Evolutionary conservation across 2,329 filamentous ascomycete species (phyloP).

Genomic region (Fusarium metavorans): DNA sequence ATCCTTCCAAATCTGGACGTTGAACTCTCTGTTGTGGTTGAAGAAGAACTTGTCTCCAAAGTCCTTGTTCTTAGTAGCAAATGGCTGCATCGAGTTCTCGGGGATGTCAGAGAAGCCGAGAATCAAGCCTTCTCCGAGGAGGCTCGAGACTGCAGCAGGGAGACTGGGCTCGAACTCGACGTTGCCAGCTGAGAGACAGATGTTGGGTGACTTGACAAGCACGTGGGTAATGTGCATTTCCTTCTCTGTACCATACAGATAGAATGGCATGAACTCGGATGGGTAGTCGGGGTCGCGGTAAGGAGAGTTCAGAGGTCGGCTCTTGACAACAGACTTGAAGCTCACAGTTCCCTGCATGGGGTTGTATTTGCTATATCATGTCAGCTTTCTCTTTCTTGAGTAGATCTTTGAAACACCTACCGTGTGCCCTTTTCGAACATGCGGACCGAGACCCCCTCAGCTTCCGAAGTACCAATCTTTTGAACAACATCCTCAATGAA

Average conservation of each 20-base stretch:
- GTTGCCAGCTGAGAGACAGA: constrained; percentile 47
- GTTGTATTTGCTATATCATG: constrained; percentile 15
- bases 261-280: constrained; percentile 55
- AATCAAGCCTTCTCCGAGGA: constrained; percentile 39
- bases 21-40: not conserved
- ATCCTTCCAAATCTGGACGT: constrained; percentile 29
- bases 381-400: not conserved
- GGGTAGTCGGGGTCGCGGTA: constrained; percentile 53
- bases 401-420: not conserved
- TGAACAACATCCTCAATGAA: constrained; percentile 9
- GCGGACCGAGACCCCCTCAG: not conserved
- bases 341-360: constrained; percentile 41
- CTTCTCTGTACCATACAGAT: constrained; percentile 54
- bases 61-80: constrained; percentile 40
- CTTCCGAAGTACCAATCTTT: not conserved
- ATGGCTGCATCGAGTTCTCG: constrained; percentile 55
- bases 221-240: constrained; percentile 58
- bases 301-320: constrained; percentile 52
- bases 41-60: constrained; percentile 34
- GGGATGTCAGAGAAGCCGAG: constrained; percentile 48
- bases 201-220: constrained; percentile 57
- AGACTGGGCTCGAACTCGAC: constrained; percentile 26
- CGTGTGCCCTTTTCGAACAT: constrained; percentile 23
- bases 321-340: constrained; percentile 44
- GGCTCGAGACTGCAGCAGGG: constrained; percentile 12